Evolutionary conservation across 2,329 filamentous ascomycete species (phyloP).

Genomic region (Cercospora brassicicola): DNA sequence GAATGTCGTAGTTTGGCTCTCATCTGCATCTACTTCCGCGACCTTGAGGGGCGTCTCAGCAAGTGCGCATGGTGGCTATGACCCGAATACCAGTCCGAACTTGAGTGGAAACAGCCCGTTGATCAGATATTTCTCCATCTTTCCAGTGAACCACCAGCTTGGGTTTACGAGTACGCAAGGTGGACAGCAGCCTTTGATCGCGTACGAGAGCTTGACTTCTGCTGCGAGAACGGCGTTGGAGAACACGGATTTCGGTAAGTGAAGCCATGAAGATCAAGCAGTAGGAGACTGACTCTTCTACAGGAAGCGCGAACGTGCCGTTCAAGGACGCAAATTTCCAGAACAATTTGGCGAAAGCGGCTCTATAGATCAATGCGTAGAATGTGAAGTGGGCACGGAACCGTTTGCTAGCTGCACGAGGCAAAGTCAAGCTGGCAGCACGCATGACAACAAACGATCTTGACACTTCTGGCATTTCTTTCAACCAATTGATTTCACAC

Average conservation of each 20-base stretch:
- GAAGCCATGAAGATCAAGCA: not conserved
- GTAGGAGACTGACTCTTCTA: constrained; percentile 2
- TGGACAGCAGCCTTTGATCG: constrained; percentile 44
- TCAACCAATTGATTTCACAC: not conserved
- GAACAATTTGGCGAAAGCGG: constrained; percentile 44
- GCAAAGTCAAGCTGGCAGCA: not conserved
- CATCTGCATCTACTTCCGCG: constrained; percentile 41
- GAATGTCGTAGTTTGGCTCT: constrained; percentile 55
- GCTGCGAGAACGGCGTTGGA: constrained; percentile 48
- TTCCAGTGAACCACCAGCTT: constrained; percentile 51
- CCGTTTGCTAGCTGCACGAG: constrained; percentile 4
- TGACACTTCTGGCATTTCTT: not conserved
- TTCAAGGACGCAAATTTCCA: constrained; percentile 52
- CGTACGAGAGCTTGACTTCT: constrained; percentile 52
- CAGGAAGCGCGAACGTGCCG: constrained; percentile 46
- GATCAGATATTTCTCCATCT: constrained; percentile 53
- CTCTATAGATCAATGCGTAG: constrained; percentile 9
- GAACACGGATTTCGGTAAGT: constrained; percentile 48
- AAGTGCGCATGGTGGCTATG: constrained; percentile 53
- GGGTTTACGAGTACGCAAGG: constrained; percentile 45
- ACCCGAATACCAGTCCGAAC: constrained; percentile 46
- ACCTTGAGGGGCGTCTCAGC: constrained; percentile 54
- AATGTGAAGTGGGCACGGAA: not conserved
- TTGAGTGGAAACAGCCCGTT: constrained; percentile 48
- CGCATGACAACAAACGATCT: not conserved